Base-by-base conservation (phyloP, 2,329 filamentous ascomycete species). In the Aotearoamyces nothofagi region DNA sequence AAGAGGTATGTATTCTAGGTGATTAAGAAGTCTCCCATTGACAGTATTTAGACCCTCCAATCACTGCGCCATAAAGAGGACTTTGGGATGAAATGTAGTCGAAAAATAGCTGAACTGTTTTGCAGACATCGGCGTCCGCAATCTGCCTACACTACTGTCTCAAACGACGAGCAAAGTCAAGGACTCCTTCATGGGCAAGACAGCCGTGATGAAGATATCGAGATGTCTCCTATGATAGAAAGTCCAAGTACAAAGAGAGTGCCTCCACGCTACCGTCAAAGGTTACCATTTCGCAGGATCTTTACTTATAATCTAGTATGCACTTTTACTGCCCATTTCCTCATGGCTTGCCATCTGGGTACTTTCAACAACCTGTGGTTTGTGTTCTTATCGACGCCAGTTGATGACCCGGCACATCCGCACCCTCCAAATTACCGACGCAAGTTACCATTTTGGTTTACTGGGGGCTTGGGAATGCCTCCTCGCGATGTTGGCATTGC, bases 401-500 rank as follows among this genome's bases (percentile, higher is more conserved):
- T 64, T 2, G 60, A 62, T 9, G 58, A 41, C 15, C 35, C 35
- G 15, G 12, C 8, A n/a, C 29, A 33, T 27, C 19, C 27, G 44
- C 9, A 9, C 7, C 11, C 10, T 26, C 23, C 9, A 7, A 12
- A 10, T 10, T 40, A 24, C 28, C 4, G 30, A 9, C 39, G 30
- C 9, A 24, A 17, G 26, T 32, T 41, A 6, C 37, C 34, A 9
- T 40, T 43, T 22, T 56, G 11, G 15, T 28, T 28, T n/a, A 40
- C 37, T 2, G 75, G 77, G 16, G 78, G 78, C 2, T 58, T 82
- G 2, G 74, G 73, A 13, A 73, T 82, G 52, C 63, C 70, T 0
- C 67, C 75, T 0, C 59, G 66, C 0, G 69, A 66, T 0, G 75
- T 82, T 26, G 77, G 77, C 17, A 55, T 77, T 23, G 75, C 75